Evolutionary conservation across 108 stramenopile species (phyloP).

Genomic region (Licmophora abbreviata): DNA sequence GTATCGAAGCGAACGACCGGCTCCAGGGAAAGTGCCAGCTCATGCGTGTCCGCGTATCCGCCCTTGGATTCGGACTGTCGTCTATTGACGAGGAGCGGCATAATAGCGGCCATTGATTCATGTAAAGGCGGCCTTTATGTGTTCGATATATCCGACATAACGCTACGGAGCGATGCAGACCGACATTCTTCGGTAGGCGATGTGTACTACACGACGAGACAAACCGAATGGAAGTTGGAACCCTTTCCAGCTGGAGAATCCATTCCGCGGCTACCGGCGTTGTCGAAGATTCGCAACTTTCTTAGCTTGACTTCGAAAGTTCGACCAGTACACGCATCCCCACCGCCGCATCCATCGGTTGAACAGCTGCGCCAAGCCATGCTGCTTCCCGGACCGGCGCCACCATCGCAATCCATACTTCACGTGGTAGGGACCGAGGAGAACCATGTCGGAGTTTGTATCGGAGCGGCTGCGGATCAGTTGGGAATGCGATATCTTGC

Average conservation of each 20-base stretch:
- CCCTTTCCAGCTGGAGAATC: too few species aligned
- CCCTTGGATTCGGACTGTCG: neutral
- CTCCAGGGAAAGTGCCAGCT: neutral
- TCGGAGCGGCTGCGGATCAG: conserved; percentile 50
- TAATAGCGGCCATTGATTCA: neutral
- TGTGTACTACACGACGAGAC: neutral
- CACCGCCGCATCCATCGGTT: conserved; percentile 1
- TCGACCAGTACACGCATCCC: neutral
- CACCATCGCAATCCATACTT: conserved; percentile 24
- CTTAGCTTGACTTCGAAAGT: too few species aligned
- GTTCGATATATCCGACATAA: neutral
- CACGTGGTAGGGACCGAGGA: conserved; percentile 47
- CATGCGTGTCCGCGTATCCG: neutral
- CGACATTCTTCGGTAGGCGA: too few species aligned
- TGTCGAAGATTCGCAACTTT: neutral
- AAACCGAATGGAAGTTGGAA: conserved; percentile 3
- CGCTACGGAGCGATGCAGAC: too few species aligned
- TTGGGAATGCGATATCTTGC: conserved; percentile 52
- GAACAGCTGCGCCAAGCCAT: neutral
- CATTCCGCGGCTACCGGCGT: neutral
- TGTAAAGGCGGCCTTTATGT: neutral
- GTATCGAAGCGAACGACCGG: neutral
- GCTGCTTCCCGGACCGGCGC: neutral
- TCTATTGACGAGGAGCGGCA: neutral
- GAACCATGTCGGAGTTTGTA: conserved; percentile 42